These are phyloP conservation scores for Karstenula rhodostoma DNA, from an alignment of 2,329 filamentous ascomycete species.

Conservation along the genomic window DNA sequence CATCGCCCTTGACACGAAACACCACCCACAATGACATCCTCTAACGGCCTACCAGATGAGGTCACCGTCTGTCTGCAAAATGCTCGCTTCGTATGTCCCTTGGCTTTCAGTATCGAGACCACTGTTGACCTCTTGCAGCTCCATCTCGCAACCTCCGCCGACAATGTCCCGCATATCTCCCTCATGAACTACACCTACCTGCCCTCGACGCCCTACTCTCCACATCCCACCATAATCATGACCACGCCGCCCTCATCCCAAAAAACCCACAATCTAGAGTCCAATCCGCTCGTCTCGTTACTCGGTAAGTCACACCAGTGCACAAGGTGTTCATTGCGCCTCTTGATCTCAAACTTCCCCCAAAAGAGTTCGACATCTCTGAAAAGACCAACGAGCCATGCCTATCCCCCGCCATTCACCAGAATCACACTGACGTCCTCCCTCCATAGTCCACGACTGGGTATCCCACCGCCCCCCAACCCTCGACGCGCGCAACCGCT, in stretches of 20 bases:
- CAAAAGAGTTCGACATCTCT: no score
- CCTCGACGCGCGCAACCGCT: conserved; percentile 60
- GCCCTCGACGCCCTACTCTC: conserved; percentile 72
- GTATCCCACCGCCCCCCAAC: conserved; percentile 90
- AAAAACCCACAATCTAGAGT: conserved; percentile 81
- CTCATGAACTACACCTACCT: conserved; percentile 99
- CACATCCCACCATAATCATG: conserved; percentile 78
- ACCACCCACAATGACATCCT: conserved; percentile 38
- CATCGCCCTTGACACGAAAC: conserved; percentile 13
- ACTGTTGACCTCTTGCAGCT: conserved; percentile 65
- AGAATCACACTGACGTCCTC: neutral
- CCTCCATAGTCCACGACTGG: conserved; percentile 87
- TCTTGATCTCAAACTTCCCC: neutral
- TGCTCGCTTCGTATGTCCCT: conserved; percentile 80
- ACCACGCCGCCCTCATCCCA: conserved; percentile 83
- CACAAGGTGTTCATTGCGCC: neutral
- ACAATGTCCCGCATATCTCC: conserved; percentile 87
- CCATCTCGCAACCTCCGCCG: conserved; percentile 89
- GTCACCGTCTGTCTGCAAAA: conserved; percentile 93
- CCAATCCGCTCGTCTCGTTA: conserved; percentile 87
- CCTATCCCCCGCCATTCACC: neutral
- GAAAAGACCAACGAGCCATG: neutral
- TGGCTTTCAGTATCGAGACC: neutral
- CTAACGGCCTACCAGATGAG: conserved; percentile 77
- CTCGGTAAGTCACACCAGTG: conserved; percentile 53